A percentile compares a stretch with the other conserved stretches of the same genome.
Conservation (phyloP, 495 filamentous ascomycete species). For the Aspergillus kassunensis region DNA sequence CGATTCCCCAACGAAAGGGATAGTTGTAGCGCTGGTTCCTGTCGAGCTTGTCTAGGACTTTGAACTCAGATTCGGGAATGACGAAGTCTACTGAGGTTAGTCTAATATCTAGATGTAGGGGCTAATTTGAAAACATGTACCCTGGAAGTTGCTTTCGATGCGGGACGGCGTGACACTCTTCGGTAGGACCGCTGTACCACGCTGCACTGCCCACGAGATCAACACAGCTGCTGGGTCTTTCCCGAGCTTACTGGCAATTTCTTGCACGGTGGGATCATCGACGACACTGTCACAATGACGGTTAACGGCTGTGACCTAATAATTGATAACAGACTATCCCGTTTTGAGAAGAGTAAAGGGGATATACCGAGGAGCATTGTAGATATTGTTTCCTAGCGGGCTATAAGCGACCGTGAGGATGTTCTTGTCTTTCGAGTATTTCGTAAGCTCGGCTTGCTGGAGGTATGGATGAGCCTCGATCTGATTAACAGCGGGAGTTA, state of each 20-base stretch:
- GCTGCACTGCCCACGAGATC: constrained; percentile 80
- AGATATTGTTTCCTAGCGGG: constrained; percentile 53
- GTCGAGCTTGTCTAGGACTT: constrained; percentile 44
- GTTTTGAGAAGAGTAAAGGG: neutral
- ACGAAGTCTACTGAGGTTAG: constrained; percentile 37
- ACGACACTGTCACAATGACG: constrained; percentile 30
- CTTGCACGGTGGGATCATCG: constrained; percentile 58
- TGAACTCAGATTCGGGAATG: constrained; percentile 42
- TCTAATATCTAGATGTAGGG: neutral
- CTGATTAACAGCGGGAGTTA: constrained; percentile 72
- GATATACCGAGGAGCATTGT: constrained; percentile 34
- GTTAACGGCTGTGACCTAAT: neutral
- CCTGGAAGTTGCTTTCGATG: constrained; percentile 56
- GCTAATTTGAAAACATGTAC: constrained; percentile 6
- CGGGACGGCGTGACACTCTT: constrained; percentile 57
- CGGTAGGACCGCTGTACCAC: constrained; percentile 54
- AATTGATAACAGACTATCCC: neutral
- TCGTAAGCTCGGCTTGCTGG: constrained; percentile 59
- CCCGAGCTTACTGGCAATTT: constrained; percentile 61
- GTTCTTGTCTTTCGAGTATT: constrained; percentile 32
- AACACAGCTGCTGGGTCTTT: constrained; percentile 70
- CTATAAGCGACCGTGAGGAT: constrained; percentile 51
- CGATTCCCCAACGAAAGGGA: constrained; percentile 46
- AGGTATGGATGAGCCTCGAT: constrained; percentile 86
- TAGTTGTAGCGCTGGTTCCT: constrained; percentile 48